A percentile compares a stretch with the other conserved stretches of the same genome.
These are phyloP conservation scores for Vicia villosa DNA, from an alignment of 306 rosid species.

Conservation along the genomic window DNA sequence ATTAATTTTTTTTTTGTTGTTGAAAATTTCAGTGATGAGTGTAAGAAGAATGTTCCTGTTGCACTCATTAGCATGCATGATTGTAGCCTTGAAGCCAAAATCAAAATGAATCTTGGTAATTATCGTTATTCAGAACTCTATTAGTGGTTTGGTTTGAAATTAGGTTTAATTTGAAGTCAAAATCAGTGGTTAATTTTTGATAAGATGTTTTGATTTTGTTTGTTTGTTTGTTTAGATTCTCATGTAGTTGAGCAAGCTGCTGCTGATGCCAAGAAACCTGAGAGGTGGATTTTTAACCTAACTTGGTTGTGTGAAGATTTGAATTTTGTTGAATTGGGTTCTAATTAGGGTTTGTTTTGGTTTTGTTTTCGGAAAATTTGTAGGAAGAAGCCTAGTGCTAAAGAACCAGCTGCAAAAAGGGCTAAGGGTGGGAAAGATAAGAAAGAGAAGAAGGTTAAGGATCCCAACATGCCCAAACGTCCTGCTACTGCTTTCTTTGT, in stretches of 20 bases:
- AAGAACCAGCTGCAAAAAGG: constrained; percentile 65
- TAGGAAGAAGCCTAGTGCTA: constrained; percentile 61
- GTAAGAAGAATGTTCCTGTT: constrained; percentile 70
- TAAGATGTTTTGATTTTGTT: not conserved
- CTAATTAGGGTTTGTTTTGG: not conserved
- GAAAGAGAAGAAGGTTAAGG: constrained; percentile 59
- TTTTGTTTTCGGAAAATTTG: not conserved
- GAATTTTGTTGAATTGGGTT: rapidly evolving
- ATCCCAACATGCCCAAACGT: constrained; percentile 79
- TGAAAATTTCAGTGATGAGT: constrained; percentile 56
- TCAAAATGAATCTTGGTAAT: constrained; percentile 69
- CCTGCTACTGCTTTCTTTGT: constrained; percentile 83
- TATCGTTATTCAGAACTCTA: not conserved
- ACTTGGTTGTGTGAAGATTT: not conserved
- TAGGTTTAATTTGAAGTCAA: no score
- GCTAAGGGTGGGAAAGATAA: constrained; percentile 51
- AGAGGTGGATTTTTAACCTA: constrained; percentile 42
- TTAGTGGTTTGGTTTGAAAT: not conserved
- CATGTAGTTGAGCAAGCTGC: constrained; percentile 67
- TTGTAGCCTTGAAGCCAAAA: constrained; percentile 87
- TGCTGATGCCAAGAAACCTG: constrained; percentile 53
- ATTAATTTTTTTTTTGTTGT: not conserved
- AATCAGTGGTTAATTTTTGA: not conserved
- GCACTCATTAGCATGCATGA: constrained; percentile 80
- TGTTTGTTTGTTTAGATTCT: constrained; percentile 52